phyloP scores from a whole-genome alignment of 495 filamentous ascomycete genomes.

The Ascobolus immersus region DNA sequence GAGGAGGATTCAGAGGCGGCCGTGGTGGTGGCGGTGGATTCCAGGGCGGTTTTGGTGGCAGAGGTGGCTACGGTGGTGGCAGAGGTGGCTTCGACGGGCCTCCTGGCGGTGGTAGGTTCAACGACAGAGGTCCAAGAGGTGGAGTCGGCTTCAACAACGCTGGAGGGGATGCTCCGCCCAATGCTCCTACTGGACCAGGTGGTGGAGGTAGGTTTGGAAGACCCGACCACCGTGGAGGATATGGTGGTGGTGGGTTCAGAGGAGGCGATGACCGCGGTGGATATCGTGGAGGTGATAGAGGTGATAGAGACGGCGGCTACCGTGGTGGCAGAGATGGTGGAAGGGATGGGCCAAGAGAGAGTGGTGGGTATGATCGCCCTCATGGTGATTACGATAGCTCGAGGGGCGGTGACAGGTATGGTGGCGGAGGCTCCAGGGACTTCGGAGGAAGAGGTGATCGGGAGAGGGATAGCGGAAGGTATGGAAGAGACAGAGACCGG shows the following conservation, averaged over 20 bases:
- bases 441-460: constrained; percentile 5
- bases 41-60: constrained; percentile 21
- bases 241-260: constrained; percentile 20
- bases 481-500: constrained; percentile 10
- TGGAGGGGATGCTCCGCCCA: constrained; percentile 13
- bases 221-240: constrained; percentile 14
- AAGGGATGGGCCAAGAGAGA: constrained; percentile 6
- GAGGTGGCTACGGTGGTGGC: constrained; percentile 30
- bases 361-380: background rate
- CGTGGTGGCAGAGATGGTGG: constrained; percentile 5
- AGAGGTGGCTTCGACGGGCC: constrained; percentile 21
- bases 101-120: constrained; percentile 21
- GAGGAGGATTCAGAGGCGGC: constrained; percentile 29
- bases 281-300: constrained; percentile 29
- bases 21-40: constrained; percentile 26
- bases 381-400: constrained; percentile 6
- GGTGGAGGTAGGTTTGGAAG: too few species aligned
- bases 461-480: constrained; percentile 7
- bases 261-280: constrained; percentile 35
- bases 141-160: constrained; percentile 16
- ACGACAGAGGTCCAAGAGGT: constrained; percentile 13
- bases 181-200: constrained; percentile 17
- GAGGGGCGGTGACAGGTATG: constrained; percentile 10
- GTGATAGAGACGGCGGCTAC: constrained; percentile 29
- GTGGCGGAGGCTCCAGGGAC: constrained; percentile 7